Evolutionary conservation across 805 yeast genomes (phyloP).

Genomic region (Cyberlindnera mrakii): DNA sequence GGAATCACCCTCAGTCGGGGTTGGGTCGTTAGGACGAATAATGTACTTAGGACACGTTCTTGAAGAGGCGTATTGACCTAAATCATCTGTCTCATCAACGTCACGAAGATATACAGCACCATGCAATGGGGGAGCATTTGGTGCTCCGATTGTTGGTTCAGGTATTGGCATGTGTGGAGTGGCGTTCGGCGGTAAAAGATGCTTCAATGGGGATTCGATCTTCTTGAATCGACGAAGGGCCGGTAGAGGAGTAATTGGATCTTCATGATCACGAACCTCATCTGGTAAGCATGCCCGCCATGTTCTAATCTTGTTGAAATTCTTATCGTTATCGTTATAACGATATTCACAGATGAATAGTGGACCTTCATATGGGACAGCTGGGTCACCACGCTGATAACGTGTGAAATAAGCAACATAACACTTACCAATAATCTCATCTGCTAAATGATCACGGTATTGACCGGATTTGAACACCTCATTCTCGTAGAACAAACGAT

Average conservation of each 20-base stretch:
- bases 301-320: conserved; percentile 90
- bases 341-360: conserved; percentile 92
- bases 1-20: conserved; percentile 17
- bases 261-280: conserved; percentile 82
- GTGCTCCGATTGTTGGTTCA: conserved; percentile 72
- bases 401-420: conserved; percentile 92
- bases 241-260: conserved; percentile 66
- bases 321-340: conserved; percentile 84
- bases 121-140: conserved; percentile 88
- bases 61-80: conserved; percentile 65
- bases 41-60: conserved; percentile 38
- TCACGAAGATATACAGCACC: conserved; percentile 87
- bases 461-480: conserved; percentile 97
- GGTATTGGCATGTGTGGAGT: conserved; percentile 70
- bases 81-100: conserved; percentile 71
- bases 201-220: conserved; percentile 79
- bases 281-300: conserved; percentile 99
- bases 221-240: conserved; percentile 65
- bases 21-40: conserved; percentile 37
- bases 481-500: conserved; percentile 82
- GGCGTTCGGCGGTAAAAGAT: conserved; percentile 71
- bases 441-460: conserved; percentile 87
- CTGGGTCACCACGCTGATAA: conserved; percentile 92
- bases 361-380: conserved; percentile 70
- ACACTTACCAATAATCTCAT: conserved; percentile 88